These are phyloP conservation scores for Sugiyamaella valdiviana DNA, from an alignment of 805 yeast genomes.

Conservation along the genomic window DNA sequence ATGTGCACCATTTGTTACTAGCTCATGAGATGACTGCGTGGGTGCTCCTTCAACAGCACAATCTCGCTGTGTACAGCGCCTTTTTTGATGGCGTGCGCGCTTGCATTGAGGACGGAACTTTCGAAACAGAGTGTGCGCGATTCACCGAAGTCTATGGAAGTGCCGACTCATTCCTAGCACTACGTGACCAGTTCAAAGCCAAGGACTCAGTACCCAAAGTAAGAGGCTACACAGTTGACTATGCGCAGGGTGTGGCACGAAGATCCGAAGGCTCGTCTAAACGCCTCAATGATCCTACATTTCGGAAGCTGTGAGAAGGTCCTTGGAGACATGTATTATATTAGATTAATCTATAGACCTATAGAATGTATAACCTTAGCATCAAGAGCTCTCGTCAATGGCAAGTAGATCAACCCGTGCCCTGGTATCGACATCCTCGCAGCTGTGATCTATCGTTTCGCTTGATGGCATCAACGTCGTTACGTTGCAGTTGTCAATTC, in stretches of 20 bases:
- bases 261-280: conserved; percentile 10
- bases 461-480: no score
- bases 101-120: conserved; percentile 28
- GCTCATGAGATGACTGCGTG: conserved; percentile 41
- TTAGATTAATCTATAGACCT: no score
- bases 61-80: conserved; percentile 25
- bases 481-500: no score
- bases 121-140: conserved; percentile 19
- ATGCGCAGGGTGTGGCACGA: conserved; percentile 13
- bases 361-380: no score
- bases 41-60: conserved; percentile 37
- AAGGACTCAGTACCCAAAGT: conserved; percentile 17
- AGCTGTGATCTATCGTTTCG: no score
- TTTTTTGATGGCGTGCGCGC: conserved; percentile 31
- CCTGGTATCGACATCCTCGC: no score
- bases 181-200: conserved; percentile 12
- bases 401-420: no score
- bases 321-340: background rate
- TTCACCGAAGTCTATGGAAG: conserved; percentile 23
- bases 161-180: conserved; percentile 2
- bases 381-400: no score
- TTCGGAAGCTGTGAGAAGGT: conserved; percentile 9
- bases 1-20: conserved; percentile 37
- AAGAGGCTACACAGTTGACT: conserved; percentile 19
- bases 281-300: conserved; percentile 17